Conservation (phyloP, 2,329 filamentous ascomycete genomes). For the Penicillium glabrum region DNA sequence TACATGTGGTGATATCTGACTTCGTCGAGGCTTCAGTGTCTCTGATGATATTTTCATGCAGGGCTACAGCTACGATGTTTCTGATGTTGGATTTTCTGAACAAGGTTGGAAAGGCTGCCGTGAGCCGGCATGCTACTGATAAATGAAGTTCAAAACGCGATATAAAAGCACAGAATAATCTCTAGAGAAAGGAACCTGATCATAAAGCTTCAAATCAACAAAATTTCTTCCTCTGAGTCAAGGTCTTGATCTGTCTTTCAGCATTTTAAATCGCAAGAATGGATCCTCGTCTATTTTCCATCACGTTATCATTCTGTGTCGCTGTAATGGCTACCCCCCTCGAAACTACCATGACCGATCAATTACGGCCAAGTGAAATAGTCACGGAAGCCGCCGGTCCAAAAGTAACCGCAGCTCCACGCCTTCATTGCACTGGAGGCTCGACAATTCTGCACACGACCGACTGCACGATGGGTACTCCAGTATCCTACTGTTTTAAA, state of each 20-base stretch:
- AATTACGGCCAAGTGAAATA: not conserved
- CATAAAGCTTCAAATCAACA: no score
- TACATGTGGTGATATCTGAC: conserved; percentile 2
- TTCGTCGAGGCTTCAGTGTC: not conserved
- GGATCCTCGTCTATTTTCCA: not conserved
- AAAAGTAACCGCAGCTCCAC: conserved; percentile 8
- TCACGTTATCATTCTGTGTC: not conserved
- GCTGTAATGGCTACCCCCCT: conserved; percentile 9
- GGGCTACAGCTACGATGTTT: conserved; percentile 2
- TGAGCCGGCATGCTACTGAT: not conserved
- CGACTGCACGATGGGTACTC: conserved; percentile 27
- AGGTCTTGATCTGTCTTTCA: no score
- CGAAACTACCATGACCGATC: not conserved
- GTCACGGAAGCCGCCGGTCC: conserved; percentile 7
- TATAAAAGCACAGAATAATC: not conserved
- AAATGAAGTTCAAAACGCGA: not conserved
- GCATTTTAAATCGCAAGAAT: not conserved
- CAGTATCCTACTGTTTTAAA: conserved; percentile 24
- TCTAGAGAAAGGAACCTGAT: not conserved
- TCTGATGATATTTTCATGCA: not conserved
- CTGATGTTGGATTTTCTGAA: not conserved
- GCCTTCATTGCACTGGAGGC: conserved; percentile 17
- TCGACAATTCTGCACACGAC: conserved; percentile 25
- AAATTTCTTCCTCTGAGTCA: no score
- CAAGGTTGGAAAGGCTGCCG: not conserved